Percentiles rank a stretch among this genome's conserved stretches.
phyloP scores from a whole-genome alignment of 768 basidiomycete species.

The Lyophyllum decastes region DNA sequence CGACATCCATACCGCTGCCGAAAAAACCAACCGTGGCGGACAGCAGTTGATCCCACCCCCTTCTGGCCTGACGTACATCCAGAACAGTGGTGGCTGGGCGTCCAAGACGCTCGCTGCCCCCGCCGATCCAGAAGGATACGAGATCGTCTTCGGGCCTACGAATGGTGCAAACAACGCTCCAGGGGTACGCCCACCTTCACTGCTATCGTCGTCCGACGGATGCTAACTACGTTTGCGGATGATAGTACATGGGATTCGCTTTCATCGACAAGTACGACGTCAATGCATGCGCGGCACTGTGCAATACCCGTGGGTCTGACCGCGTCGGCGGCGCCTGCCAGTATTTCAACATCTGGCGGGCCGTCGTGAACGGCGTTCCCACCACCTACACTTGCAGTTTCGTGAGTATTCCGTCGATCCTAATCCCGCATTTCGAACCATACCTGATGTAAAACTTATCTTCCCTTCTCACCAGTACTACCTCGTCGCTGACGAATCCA shows the following conservation, averaged over 20 bases:
- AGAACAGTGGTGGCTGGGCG: slow-evolving; percentile 45
- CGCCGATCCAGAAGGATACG: slow-evolving; percentile 42
- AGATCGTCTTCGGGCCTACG: slow-evolving; percentile 48
- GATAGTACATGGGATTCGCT: slow-evolving; percentile 53
- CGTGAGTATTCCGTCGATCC: slow-evolving; percentile 27
- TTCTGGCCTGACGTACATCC: slow-evolving; percentile 41
- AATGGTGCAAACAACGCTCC: slow-evolving; percentile 1
- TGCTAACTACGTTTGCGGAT: too few relatives aligned
- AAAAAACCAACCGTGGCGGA: slow-evolving; percentile 48
- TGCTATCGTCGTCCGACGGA: slow-evolving; percentile 1
- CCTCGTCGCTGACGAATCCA: slow-evolving; percentile 40
- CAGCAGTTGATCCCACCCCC: slow-evolving; percentile 39
- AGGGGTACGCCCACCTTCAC: slow-evolving; percentile 10
- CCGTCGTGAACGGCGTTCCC: slow-evolving; percentile 44
- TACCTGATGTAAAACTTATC: background rate
- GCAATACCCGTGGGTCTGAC: slow-evolving; percentile 44
- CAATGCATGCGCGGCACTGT: slow-evolving; percentile 43
- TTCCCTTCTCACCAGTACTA: slow-evolving; percentile 35
- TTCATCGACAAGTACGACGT: slow-evolving; percentile 51
- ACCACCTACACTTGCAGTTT: slow-evolving; percentile 53
- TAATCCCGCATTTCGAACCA: too few relatives aligned
- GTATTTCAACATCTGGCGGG: slow-evolving; percentile 58
- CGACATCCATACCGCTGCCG: slow-evolving; percentile 40
- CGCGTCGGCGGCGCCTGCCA: slow-evolving; percentile 44
- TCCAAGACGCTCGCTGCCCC: slow-evolving; percentile 37